Evolutionary conservation across 306 rosid genomes (phyloP).

Genomic region (Sphenostylis stenocarpa): DNA sequence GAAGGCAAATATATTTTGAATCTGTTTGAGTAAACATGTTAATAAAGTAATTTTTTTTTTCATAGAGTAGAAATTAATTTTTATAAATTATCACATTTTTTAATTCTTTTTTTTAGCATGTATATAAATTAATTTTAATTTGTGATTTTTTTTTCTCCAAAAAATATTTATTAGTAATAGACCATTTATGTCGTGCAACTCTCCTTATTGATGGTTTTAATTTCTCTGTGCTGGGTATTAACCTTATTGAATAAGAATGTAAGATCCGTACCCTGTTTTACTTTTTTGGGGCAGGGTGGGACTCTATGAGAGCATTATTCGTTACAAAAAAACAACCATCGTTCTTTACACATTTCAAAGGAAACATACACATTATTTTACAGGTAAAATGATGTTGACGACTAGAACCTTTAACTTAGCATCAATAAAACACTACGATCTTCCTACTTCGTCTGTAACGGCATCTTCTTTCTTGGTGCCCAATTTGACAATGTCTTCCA

Average conservation of each 20-base stretch:
- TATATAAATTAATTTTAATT: too few relatives aligned
- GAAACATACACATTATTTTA: slow-evolving; percentile 4
- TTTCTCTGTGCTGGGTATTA: background rate
- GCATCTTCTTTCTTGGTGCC: slow-evolving; percentile 37
- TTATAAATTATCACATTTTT: too few relatives aligned
- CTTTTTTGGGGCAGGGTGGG: background rate
- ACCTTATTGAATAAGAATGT: background rate
- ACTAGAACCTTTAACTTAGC: background rate
- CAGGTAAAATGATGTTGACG: background rate
- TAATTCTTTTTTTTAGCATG: too few relatives aligned
- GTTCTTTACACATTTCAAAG: background rate
- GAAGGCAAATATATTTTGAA: too few relatives aligned
- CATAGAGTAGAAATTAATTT: too few relatives aligned
- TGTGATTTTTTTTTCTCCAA: too few relatives aligned
- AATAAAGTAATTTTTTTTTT: too few relatives aligned
- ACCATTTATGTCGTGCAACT: too few relatives aligned
- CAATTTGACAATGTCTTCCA: slow-evolving; percentile 49
- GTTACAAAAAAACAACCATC: background rate
- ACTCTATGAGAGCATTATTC: background rate
- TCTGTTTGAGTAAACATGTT: too few relatives aligned
- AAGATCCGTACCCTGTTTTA: background rate
- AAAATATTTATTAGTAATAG: too few relatives aligned
- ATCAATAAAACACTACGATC: slow-evolving; percentile 25
- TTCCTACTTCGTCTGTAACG: slow-evolving; percentile 20
- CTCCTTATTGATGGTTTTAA: too few relatives aligned